phyloP scores from a whole-genome alignment of 2,329 filamentous ascomycete genomes.

The Colletotrichum tofieldiae region DNA sequence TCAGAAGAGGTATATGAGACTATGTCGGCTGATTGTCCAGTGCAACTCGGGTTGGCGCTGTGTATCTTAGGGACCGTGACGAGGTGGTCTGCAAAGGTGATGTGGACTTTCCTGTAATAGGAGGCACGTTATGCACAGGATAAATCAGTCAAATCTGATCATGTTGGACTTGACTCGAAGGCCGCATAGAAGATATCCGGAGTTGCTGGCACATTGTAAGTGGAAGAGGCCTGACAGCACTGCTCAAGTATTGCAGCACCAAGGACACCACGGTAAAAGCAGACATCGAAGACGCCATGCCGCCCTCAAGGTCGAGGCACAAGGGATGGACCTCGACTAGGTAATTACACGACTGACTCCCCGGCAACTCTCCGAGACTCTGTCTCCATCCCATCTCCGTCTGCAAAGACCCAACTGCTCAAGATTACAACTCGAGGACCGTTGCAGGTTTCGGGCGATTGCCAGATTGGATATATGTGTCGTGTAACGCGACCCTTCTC shows the following conservation, averaged over 20 bases:
- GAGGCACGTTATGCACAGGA: no score
- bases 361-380: not conserved
- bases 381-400: not conserved
- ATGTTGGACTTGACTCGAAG: not conserved
- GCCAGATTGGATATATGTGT: not conserved
- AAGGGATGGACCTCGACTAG: not conserved
- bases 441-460: not conserved
- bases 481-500: not conserved
- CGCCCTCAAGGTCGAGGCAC: not conserved
- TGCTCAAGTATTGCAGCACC: not conserved
- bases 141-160: not conserved
- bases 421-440: slow-evolving; percentile 7
- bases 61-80: not conserved
- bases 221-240: not conserved
- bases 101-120: not conserved
- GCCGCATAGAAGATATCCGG: not conserved
- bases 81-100: not conserved
- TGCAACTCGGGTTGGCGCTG: not conserved
- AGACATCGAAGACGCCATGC: not conserved
- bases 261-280: not conserved
- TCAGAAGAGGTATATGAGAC: not conserved
- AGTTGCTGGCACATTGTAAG: not conserved
- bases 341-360: not conserved
- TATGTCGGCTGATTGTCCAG: no score
- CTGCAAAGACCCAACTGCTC: slow-evolving; percentile 20